Conservation (phyloP, 2,329 filamentous ascomycete genomes). For the Cordyceps cateniannulata region DNA sequence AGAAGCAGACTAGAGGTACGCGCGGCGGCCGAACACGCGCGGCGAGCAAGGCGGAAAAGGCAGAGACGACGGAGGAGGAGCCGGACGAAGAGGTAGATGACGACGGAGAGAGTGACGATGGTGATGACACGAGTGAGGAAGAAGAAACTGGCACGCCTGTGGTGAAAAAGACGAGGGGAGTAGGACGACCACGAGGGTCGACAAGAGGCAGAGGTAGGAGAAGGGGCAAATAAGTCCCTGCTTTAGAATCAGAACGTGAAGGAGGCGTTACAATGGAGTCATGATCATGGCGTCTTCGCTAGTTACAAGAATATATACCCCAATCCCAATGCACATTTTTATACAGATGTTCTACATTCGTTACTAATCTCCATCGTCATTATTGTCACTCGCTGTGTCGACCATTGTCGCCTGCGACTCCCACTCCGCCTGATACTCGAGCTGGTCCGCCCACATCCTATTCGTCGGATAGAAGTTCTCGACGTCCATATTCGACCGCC, state of each 20-base stretch:
- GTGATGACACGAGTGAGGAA: constrained; percentile 25
- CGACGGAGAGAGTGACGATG: constrained; percentile 14
- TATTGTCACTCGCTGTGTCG: not conserved
- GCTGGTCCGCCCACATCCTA: constrained; percentile 32
- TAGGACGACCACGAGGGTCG: constrained; percentile 27
- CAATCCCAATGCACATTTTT: not conserved
- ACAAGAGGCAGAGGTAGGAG: constrained; percentile 19
- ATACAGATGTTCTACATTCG: not conserved
- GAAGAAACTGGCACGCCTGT: constrained; percentile 33
- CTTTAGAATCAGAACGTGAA: not conserved
- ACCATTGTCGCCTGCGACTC: constrained; percentile 23
- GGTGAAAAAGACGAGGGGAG: constrained; percentile 30
- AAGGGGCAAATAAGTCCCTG: not conserved
- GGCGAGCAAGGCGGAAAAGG: constrained; percentile 21
- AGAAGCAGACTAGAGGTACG: constrained; percentile 35
- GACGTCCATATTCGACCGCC: constrained; percentile 25
- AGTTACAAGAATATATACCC: not conserved
- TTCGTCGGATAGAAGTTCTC: constrained; percentile 31
- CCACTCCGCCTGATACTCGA: constrained; percentile 37
- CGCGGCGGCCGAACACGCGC: constrained; percentile 36
- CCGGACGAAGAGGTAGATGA: constrained; percentile 22
- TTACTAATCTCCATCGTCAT: not conserved
- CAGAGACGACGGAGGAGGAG: constrained; percentile 27
- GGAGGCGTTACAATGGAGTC: constrained; percentile 3
- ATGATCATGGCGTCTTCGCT: not conserved